phyloP scores from a whole-genome alignment of 148 eudicot species.

The Simmondsia chinensis region DNA sequence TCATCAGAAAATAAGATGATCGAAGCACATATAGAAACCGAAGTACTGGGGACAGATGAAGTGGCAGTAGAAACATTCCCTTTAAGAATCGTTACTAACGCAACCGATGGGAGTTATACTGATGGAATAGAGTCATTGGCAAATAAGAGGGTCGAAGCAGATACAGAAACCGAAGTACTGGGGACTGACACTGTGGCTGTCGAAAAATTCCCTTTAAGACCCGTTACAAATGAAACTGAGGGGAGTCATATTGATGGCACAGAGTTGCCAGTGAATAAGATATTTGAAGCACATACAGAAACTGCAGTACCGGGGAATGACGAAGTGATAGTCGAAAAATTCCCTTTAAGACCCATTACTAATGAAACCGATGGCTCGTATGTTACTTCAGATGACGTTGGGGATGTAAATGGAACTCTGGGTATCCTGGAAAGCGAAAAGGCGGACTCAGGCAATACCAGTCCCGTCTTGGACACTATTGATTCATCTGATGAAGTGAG shows the following conservation, averaged over 20 bases:
- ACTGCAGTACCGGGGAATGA: too few species aligned
- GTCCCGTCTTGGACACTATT: conserved; percentile 3
- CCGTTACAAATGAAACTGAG: conserved; percentile 16
- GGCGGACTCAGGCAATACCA: conserved; percentile 9
- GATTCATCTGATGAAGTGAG: conserved; percentile 15
- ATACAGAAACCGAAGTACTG: conserved; percentile 8
- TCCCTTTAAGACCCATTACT: conserved; percentile 43
- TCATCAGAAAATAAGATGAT: too few species aligned
- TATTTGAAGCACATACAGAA: conserved; percentile 5
- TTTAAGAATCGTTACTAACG: not conserved
- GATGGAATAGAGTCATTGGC: too few species aligned
- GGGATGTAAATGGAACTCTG: conserved; percentile 4
- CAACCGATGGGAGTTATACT: conserved; percentile 13
- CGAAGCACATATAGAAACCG: too few species aligned
- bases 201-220: too few species aligned
- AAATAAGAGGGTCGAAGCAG: too few species aligned
- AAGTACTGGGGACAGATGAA: conserved; percentile 8
- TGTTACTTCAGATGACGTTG: conserved; percentile 9
- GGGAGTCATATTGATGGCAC: too few species aligned
- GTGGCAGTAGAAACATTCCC: too few species aligned
- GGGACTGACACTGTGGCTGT: too few species aligned
- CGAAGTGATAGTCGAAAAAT: conserved; percentile 52
- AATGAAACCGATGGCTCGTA: conserved; percentile 17
- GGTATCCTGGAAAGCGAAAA: conserved; percentile 15
- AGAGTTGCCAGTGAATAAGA: too few species aligned